These are phyloP conservation scores for Russula vinacea DNA, from an alignment of 768 basidiomycete genomes.

Conservation along the genomic window DNA sequence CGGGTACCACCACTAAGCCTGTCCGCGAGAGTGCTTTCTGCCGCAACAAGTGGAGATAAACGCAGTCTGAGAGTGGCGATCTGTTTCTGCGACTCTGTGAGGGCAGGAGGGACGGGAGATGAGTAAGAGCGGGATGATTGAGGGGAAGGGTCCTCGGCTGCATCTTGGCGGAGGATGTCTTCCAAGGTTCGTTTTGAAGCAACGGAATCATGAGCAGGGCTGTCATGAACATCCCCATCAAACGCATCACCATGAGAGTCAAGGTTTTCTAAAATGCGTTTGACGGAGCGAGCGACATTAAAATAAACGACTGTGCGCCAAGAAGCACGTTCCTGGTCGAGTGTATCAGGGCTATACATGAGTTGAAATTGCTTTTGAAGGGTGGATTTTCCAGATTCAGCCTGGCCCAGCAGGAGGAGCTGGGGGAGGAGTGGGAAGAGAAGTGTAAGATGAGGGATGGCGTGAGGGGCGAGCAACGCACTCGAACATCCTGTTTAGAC, in stretches of 20 bases:
- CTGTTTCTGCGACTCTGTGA: slow-evolving; percentile 25
- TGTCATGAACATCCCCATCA: slow-evolving; percentile 20
- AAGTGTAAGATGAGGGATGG: slow-evolving; percentile 23
- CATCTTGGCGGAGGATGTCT: slow-evolving; percentile 7
- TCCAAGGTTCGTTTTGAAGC: slow-evolving; percentile 17
- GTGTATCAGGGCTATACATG: slow-evolving; percentile 69
- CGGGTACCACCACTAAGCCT: slow-evolving; percentile 71
- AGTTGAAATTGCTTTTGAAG: slow-evolving; percentile 79
- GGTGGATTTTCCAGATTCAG: slow-evolving; percentile 75
- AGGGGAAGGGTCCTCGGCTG: not conserved
- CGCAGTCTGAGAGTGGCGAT: slow-evolving; percentile 48
- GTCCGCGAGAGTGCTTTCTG: slow-evolving; percentile 63
- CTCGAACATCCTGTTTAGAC: slow-evolving; percentile 74
- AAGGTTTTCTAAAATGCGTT: slow-evolving; percentile 37
- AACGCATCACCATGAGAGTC: slow-evolving; percentile 34
- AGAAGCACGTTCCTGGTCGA: slow-evolving; percentile 66
- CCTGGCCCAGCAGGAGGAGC: slow-evolving; percentile 74
- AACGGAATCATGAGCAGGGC: slow-evolving; percentile 8
- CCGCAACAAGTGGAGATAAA: slow-evolving; percentile 56
- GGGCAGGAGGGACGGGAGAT: not conserved
- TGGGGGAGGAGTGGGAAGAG: slow-evolving; percentile 33
- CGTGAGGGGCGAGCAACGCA: slow-evolving; percentile 31
- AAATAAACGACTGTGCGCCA: slow-evolving; percentile 82
- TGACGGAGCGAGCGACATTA: slow-evolving; percentile 54
- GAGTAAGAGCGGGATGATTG: slow-evolving; percentile 6